These are phyloP conservation scores for Marchantia polymorpha DNA, from an alignment of 225 moss, liverwort and hornwort species.

Conservation along the genomic window DNA sequence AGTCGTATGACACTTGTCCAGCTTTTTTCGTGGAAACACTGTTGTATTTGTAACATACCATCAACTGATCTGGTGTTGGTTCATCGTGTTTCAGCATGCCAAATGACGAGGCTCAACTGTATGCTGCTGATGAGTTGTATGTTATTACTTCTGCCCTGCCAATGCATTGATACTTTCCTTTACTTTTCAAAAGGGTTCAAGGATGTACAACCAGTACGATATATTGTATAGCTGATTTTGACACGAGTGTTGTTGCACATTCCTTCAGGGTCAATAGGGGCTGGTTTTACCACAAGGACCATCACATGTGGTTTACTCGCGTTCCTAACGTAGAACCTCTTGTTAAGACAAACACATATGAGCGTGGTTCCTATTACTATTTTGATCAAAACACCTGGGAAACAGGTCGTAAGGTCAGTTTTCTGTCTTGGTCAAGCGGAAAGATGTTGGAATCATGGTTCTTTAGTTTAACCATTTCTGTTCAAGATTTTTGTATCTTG, in stretches of 20 bases:
- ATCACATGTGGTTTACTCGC: conserved; percentile 81
- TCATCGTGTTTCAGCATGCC: conserved; percentile 78
- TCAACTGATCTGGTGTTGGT: not conserved
- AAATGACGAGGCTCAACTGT: conserved; percentile 90
- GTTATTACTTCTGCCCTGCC: conserved; percentile 16
- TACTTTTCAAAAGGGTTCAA: not conserved
- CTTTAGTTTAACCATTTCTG: not conserved
- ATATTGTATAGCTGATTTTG: not conserved
- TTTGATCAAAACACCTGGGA: conserved; percentile 86
- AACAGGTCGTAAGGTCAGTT: conserved; percentile 72
- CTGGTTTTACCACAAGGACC: conserved; percentile 95
- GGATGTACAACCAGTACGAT: too few relatives aligned
- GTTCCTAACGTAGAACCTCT: conserved; percentile 79
- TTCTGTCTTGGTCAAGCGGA: not conserved
- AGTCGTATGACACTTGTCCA: not conserved
- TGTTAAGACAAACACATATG: conserved; percentile 68
- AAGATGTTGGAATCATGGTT: not conserved
- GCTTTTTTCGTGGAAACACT: not conserved
- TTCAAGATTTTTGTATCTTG: not conserved
- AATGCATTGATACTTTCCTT: not conserved
- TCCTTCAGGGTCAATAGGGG: conserved; percentile 75
- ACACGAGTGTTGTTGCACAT: not conserved
- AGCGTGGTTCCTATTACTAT: conserved; percentile 85
- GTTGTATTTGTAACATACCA: too few relatives aligned
- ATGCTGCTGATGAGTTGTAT: conserved; percentile 94